Percentiles rank a stretch among this genome's conserved stretches.
phyloP scores from a whole-genome alignment of 257 asterid species.

The Nicotiana noctiflora region DNA sequence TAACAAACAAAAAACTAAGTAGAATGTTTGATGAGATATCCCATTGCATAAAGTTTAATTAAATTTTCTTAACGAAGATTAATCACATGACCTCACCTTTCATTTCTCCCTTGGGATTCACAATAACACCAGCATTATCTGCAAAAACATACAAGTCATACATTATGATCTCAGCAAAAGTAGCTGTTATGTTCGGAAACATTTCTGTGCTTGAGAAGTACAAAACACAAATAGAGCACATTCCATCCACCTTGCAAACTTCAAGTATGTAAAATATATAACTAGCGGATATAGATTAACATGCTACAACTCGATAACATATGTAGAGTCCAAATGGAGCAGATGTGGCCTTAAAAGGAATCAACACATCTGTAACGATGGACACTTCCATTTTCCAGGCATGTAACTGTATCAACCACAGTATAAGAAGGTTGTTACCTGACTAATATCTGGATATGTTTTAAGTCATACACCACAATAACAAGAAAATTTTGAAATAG shows the following conservation, averaged over 20 bases:
- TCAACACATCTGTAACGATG: slow-evolving; percentile 55
- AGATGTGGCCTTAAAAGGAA: slow-evolving; percentile 33
- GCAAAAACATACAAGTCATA: not conserved
- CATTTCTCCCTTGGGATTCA: slow-evolving; percentile 58
- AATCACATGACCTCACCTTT: slow-evolving; percentile 23
- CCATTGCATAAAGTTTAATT: not conserved
- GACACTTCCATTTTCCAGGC: slow-evolving; percentile 45
- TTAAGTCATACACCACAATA: slow-evolving; percentile 29
- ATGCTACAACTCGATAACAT: not conserved
- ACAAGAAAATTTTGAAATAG: not conserved
- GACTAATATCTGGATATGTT: slow-evolving; percentile 14
- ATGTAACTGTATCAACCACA: slow-evolving; percentile 57
- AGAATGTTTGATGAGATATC: too few relatives aligned
- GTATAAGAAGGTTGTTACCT: slow-evolving; percentile 35
- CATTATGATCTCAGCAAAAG: not conserved
- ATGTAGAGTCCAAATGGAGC: slow-evolving; percentile 63
- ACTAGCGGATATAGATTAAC: not conserved
- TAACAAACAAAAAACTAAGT: not conserved
- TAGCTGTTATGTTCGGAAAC: not conserved
- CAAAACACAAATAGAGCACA: not conserved
- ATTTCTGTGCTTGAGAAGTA: not conserved
- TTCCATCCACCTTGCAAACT: not conserved
- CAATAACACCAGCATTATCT: slow-evolving; percentile 60
- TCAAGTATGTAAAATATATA: not conserved
- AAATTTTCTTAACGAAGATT: not conserved